Conservation (phyloP, 768 basidiomycete genomes). For the Daedaleopsis nitida region DNA sequence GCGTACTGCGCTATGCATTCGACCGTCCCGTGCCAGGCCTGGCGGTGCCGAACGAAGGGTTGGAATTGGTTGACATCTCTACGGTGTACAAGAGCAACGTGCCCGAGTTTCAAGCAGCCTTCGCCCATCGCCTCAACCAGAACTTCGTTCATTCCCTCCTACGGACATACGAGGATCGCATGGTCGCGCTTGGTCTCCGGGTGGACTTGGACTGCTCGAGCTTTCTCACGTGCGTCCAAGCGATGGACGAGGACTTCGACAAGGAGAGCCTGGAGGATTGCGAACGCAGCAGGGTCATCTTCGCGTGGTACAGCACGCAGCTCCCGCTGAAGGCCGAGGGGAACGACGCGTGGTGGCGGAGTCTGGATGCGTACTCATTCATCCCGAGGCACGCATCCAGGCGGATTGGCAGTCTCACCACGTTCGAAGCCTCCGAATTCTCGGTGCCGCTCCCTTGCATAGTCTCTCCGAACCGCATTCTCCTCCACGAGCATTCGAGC, state of each 20-base stretch:
- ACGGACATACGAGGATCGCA: slow-evolving; percentile 27
- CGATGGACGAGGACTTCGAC: slow-evolving; percentile 30
- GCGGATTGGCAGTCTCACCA: slow-evolving; percentile 14
- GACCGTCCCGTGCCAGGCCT: not conserved
- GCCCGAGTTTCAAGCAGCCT: slow-evolving; percentile 3
- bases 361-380: slow-evolving; percentile 40
- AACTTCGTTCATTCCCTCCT: slow-evolving; percentile 37
- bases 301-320: slow-evolving; percentile 34
- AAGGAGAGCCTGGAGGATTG: slow-evolving; percentile 16
- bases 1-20: too few species aligned
- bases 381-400: slow-evolving; percentile 38
- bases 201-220: slow-evolving; percentile 33
- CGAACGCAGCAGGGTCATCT: slow-evolving; percentile 35
- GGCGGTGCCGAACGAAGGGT: slow-evolving; percentile 6
- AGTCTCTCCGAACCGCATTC: slow-evolving; percentile 41
- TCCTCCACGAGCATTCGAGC: slow-evolving; percentile 39
- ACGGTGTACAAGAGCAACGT: slow-evolving; percentile 7
- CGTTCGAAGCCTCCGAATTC: slow-evolving; percentile 16
- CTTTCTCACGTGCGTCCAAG: slow-evolving; percentile 40
- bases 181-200: slow-evolving; percentile 36
- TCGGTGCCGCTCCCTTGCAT: slow-evolving; percentile 33
- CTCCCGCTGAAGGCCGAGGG: slow-evolving; percentile 33
- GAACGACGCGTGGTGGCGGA: slow-evolving; percentile 29
- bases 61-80: not conserved
- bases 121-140: slow-evolving; percentile 14